Percentiles rank a stretch among this genome's conserved stretches.
Conservation (phyloP, 139 green algal species). For the Micractinium conductrix region DNA sequence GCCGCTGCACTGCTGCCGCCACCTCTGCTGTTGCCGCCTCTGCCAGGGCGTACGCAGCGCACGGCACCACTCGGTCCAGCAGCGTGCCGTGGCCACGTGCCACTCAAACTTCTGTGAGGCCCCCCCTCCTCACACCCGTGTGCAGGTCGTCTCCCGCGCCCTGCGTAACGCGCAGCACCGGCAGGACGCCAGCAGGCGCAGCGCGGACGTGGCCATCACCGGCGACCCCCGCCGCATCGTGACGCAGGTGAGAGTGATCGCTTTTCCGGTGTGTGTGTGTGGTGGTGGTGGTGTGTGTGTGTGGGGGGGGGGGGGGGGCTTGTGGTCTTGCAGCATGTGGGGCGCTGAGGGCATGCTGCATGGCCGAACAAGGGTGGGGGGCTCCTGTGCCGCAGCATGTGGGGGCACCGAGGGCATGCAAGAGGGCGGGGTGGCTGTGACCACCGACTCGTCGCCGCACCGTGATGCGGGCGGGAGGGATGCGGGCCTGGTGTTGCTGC, state of each 20-base stretch:
- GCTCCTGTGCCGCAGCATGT: no score
- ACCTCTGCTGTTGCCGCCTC: neutral
- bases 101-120: no score
- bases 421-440: no score
- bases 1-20: neutral
- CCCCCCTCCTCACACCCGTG: neutral
- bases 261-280: neutral
- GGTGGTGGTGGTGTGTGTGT: neutral
- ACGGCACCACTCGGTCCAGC: no score
- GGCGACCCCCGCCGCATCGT: slow-evolving; percentile 23
- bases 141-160: slow-evolving; percentile 1
- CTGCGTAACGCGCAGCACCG: slow-evolving; percentile 24
- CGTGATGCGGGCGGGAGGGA: no score
- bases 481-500: no score
- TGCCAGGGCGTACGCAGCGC: no score
- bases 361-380: no score
- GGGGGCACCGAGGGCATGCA: no score
- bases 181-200: slow-evolving; percentile 13
- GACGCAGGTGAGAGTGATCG: neutral
- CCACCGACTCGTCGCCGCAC: no score
- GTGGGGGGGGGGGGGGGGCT: neutral
- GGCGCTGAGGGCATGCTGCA: no score
- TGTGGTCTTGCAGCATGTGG: neutral
- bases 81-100: no score
- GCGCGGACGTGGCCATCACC: neutral